Evolutionary conservation across 352 stramenopile species (phyloP).

Genomic region (Globisporangium middletonii): DNA sequence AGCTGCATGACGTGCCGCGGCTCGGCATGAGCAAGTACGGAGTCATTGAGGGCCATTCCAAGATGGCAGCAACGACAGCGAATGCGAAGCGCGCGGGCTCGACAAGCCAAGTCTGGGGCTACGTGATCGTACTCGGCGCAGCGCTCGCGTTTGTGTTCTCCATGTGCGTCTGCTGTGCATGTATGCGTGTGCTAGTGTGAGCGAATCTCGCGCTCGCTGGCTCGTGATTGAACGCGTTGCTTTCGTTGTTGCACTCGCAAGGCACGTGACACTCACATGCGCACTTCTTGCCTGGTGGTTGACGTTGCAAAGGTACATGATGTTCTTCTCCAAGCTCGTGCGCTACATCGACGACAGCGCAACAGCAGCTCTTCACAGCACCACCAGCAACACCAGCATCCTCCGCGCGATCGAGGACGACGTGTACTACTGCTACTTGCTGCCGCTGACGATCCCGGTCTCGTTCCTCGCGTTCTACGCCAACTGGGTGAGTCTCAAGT

Average conservation of each 20-base stretch:
- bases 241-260: background rate
- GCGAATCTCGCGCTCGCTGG: no score
- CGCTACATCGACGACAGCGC: conserved; percentile 16
- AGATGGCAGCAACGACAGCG: background rate
- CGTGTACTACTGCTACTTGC: conserved; percentile 76
- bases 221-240: no score
- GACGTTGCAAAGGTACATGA: conserved; percentile 41
- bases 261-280: background rate
- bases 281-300: background rate
- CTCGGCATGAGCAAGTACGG: no score
- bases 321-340: conserved; percentile 68
- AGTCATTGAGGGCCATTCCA: no score
- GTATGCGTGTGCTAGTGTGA: background rate
- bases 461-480: conserved; percentile 72
- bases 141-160: conserved; percentile 44
- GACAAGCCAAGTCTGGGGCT: conserved; percentile 74
- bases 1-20: no score
- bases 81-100: conserved; percentile 44
- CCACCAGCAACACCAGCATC: conserved; percentile 10
- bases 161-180: conserved; percentile 33
- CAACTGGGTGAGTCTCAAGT: conserved; percentile 85
- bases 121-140: conserved; percentile 59
- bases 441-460: conserved; percentile 73
- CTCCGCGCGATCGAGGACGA: conserved; percentile 48
- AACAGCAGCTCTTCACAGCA: background rate